Conservation (phyloP, 345 rosid species). For the Lepidium sativum region DNA sequence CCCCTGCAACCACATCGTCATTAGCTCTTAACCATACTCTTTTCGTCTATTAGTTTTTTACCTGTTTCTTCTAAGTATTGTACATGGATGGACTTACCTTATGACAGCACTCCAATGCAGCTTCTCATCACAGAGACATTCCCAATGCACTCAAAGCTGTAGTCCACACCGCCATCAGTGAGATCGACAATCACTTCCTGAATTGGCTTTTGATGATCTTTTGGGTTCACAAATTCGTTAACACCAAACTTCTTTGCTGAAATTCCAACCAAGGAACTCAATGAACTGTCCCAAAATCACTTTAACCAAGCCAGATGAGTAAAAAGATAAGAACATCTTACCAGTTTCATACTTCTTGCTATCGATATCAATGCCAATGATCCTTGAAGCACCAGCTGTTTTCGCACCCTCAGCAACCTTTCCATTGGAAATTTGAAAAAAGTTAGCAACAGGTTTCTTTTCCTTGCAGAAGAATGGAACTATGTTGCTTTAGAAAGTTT, state of each 20-base stretch:
- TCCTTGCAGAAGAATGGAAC: not conserved
- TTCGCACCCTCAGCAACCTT: conserved; percentile 99
- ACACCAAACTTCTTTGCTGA: conserved; percentile 69
- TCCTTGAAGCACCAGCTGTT: conserved; percentile 89
- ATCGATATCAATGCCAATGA: conserved; percentile 93
- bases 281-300: conserved; percentile 46
- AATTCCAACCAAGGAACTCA: conserved; percentile 14
- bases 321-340: conserved; percentile 4
- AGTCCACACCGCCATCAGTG: conserved; percentile 95
- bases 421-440: not conserved
- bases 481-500: not conserved
- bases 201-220: conserved; percentile 62
- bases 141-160: conserved; percentile 97
- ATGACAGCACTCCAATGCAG: conserved; percentile 98
- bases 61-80: not conserved
- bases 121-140: conserved; percentile 94
- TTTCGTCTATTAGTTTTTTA: not conserved
- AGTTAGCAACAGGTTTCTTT: not conserved
- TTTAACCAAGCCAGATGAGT: conserved; percentile 38
- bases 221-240: conserved; percentile 89
- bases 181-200: conserved; percentile 93
- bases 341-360: conserved; percentile 70
- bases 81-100: conserved; percentile 45
- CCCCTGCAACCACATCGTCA: conserved; percentile 40
- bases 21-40: conserved; percentile 3